Evolutionary conservation across 768 basidiomycete species (phyloP).

Genomic region (Cystobasidium tubakii): DNA sequence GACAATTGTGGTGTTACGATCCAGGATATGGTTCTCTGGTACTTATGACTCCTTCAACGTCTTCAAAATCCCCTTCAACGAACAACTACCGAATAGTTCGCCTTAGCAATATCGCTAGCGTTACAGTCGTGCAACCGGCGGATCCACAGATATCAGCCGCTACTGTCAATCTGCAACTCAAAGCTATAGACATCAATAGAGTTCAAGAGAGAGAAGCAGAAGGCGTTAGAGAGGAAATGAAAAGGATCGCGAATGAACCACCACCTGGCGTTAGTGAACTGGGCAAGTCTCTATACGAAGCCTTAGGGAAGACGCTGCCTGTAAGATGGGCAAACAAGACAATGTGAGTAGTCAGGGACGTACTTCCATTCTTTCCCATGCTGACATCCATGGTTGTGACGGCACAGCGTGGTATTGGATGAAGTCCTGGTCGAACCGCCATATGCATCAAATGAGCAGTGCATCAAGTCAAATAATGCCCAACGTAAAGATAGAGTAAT

Average conservation of each 20-base stretch:
- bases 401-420: constrained; percentile 41
- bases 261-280: constrained; percentile 31
- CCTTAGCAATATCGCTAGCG: not conserved
- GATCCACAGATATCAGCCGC: not conserved
- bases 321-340: constrained; percentile 37
- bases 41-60: not conserved
- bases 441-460: constrained; percentile 19
- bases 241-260: constrained; percentile 11
- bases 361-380: not conserved
- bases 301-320: constrained; percentile 39
- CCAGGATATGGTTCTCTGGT: constrained; percentile 15
- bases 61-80: not conserved
- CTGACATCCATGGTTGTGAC: too few relatives aligned
- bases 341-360: constrained; percentile 23
- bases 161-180: not conserved
- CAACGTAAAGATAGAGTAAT: constrained; percentile 19
- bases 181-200: constrained; percentile 8
- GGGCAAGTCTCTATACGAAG: constrained; percentile 40
- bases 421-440: constrained; percentile 42
- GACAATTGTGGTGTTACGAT: constrained; percentile 29
- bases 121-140: constrained; percentile 13
- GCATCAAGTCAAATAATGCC: constrained; percentile 1
- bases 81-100: constrained; percentile 18
- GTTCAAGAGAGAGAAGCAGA: constrained; percentile 23
- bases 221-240: constrained; percentile 14